These are phyloP conservation scores for Clonostachys chloroleuca DNA, from an alignment of 2,329 filamentous ascomycete species.

Conservation along the genomic window DNA sequence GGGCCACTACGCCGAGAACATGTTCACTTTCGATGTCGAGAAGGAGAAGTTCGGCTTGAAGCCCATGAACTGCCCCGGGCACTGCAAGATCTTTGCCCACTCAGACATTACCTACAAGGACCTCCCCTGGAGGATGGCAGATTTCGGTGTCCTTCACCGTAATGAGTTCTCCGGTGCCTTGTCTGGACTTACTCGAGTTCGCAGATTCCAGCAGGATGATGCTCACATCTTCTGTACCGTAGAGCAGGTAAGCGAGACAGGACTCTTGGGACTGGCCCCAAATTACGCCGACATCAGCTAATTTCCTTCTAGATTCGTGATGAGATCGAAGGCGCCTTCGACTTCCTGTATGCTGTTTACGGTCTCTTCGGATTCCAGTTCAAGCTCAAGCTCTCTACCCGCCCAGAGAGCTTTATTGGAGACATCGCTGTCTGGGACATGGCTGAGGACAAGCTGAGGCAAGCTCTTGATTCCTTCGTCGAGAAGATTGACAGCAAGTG, in stretches of 20 bases:
- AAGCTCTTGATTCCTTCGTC: conserved; percentile 75
- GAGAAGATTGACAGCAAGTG: conserved; percentile 60
- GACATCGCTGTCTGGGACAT: conserved; percentile 83
- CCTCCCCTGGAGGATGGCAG: conserved; percentile 85
- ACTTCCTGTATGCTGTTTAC: conserved; percentile 73
- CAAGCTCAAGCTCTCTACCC: conserved; percentile 91
- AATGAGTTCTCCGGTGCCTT: conserved; percentile 94
- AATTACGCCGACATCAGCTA: background rate
- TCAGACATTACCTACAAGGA: conserved; percentile 80
- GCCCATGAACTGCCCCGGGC: conserved; percentile 97
- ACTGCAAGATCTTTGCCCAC: conserved; percentile 83
- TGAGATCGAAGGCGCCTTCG: conserved; percentile 73
- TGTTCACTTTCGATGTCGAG: conserved; percentile 73
- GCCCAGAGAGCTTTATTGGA: conserved; percentile 84
- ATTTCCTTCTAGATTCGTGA: conserved; percentile 21
- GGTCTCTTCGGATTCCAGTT: conserved; percentile 67
- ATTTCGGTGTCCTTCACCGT: conserved; percentile 92
- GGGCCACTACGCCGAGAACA: conserved; percentile 83
- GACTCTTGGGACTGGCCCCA: background rate
- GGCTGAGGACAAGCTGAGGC: conserved; percentile 76
- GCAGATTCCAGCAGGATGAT: conserved; percentile 94
- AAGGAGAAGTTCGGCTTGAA: conserved; percentile 74
- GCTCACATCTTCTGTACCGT: conserved; percentile 84
- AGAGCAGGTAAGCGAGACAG: conserved; percentile 19
- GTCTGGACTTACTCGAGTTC: conserved; percentile 84